Evolutionary conservation across 1,284 basidiomycete species (phyloP), one percentile per base, ranked within the genome.

Genomic region (Afroboletus lepidellus): DNA sequence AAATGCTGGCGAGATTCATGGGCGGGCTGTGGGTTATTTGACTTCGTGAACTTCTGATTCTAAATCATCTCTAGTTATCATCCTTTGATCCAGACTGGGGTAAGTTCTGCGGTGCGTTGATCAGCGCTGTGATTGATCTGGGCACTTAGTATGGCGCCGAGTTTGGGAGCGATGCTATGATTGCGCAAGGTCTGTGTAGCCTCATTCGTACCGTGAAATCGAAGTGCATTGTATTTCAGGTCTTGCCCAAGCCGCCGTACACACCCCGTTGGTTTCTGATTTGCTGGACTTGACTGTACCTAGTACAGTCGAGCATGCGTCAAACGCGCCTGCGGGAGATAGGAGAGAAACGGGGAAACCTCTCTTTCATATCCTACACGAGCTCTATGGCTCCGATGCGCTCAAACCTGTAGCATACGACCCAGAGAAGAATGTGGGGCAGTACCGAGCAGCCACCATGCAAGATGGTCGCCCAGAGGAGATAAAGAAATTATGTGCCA

Each of bases 1-100:
- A 72, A 20, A 87, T 88, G 84, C 62, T 85, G 5, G 61, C 75
- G 21, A 72, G 84, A 11, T 73, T 87, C 34, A 65, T 83, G 37
- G 74, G 74, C 30, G 85, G 85, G 57, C 74, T 74, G 81, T 59
- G 36, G n/a, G 57, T 59, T 34, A 13, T 30, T 32, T 23, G 12
- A n/a, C 21, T 16, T 34, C 9, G 20, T 46, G n/a, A 11, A 36
- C 80, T 57, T 80, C 74, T 24, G 5, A 25, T n/a, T 23, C n/a
- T 4, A 3, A 38, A 52, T 11, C 3, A 37, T 16, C 9, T 8
- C 23, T 34, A 58, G 57, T 13, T 59, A 49, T 36, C 57, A 90
- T 65, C 84, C 85, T 0, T 70, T 85, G 47, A 87, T 90, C 38
- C 82, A 85, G 60, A 67, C 79, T 29, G 86, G 85, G 36, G 81